A percentile compares a stretch with the other conserved stretches of the same genome.
These are phyloP conservation scores for Melastoma candidum DNA, from an alignment of 441 rosid species.

Conservation along the genomic window DNA sequence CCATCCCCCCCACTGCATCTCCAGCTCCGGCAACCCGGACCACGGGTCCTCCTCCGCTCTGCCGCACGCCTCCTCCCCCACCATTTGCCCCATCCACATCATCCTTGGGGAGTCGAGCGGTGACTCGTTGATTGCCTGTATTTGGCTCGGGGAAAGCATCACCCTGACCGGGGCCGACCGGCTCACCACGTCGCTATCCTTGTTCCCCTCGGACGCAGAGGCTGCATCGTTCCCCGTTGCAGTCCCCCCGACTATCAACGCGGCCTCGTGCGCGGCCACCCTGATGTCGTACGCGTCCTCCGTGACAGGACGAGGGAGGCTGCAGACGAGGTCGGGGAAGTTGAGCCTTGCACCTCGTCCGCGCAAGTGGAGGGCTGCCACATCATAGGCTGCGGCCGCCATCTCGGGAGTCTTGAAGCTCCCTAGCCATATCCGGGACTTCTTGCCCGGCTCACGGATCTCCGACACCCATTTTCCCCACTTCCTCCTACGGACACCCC, in stretches of 20 bases:
- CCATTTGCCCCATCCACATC: slow-evolving; percentile 43
- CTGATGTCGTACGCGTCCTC: slow-evolving; percentile 50
- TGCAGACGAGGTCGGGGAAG: slow-evolving; percentile 38
- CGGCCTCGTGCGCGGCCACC: slow-evolving; percentile 66
- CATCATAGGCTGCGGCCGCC: slow-evolving; percentile 88
- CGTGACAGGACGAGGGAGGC: slow-evolving; percentile 44
- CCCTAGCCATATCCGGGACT: slow-evolving; percentile 76
- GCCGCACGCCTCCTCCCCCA: slow-evolving; percentile 12
- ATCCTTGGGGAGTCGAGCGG: slow-evolving; percentile 71
- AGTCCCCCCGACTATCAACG: slow-evolving; percentile 12
- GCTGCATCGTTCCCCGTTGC: slow-evolving; percentile 7
- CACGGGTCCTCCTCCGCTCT: background rate
- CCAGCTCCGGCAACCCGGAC: no score
- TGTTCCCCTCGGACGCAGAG: background rate
- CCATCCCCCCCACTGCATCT: no score
- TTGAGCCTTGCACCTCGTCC: slow-evolving; percentile 56
- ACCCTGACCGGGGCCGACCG: background rate
- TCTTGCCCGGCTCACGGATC: slow-evolving; percentile 79
- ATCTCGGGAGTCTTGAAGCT: slow-evolving; percentile 77
- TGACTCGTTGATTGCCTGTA: slow-evolving; percentile 69
- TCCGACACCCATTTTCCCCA: slow-evolving; percentile 99
- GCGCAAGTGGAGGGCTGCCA: slow-evolving; percentile 58
- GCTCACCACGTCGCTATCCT: slow-evolving; percentile 1
- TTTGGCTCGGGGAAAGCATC: slow-evolving; percentile 61
- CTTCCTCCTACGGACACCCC: slow-evolving; percentile 71